Evolutionary conservation across 2,329 filamentous ascomycete species (phyloP).

Genomic region (Neonectria coccinea): DNA sequence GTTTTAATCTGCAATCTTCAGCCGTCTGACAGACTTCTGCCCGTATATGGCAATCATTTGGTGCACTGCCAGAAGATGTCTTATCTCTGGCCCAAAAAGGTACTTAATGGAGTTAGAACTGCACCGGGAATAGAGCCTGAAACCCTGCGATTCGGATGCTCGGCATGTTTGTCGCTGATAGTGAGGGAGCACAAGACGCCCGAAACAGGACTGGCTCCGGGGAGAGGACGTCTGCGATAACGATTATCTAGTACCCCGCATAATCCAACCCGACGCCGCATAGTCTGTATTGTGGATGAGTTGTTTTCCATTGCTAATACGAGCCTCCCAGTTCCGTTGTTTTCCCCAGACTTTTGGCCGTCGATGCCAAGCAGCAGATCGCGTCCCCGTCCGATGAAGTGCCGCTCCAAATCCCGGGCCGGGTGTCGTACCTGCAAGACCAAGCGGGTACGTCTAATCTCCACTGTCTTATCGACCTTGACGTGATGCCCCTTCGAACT

Average conservation of each 20-base stretch:
- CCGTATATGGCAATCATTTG: not conserved
- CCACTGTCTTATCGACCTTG: not conserved
- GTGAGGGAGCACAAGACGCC: not conserved
- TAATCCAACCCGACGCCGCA: not conserved
- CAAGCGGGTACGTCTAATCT: conserved; percentile 29
- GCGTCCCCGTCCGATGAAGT: conserved; percentile 7
- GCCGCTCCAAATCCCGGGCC: conserved; percentile 25
- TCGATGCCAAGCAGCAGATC: conserved; percentile 11
- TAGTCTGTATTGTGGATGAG: not conserved
- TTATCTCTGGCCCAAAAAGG: conserved; percentile 24
- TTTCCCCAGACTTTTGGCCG: conserved; percentile 16
- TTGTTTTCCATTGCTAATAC: conserved; percentile 1
- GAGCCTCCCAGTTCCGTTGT: not conserved
- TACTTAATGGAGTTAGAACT: conserved; percentile 12
- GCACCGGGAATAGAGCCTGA: no score
- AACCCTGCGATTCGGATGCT: conserved; percentile 14
- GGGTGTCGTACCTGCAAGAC: conserved; percentile 35
- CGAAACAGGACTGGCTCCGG: not conserved
- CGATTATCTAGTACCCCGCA: conserved; percentile 7
- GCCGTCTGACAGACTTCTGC: not conserved
- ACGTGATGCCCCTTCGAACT: not conserved
- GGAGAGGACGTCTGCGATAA: not conserved
- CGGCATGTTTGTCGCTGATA: conserved; percentile 10
- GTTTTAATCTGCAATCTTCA: no score
- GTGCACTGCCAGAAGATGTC: not conserved